Conservation (phyloP, 202 grass and related monocot species). For the Eragrostis tef region DNA sequence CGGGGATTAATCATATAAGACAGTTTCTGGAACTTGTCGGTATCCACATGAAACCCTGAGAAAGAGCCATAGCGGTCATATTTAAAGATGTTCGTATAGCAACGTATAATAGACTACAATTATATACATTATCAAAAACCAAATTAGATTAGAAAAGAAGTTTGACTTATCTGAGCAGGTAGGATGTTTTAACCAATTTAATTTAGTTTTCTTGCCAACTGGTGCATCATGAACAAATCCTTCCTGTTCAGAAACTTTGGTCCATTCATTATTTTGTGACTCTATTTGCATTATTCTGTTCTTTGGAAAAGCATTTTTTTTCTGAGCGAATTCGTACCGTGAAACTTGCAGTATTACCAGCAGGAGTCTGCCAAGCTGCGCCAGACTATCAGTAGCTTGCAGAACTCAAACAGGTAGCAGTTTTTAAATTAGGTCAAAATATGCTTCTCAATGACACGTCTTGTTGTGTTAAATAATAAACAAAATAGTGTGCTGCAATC, state of each 20-base stretch:
- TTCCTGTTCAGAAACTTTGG: background rate
- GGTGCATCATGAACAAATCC: background rate
- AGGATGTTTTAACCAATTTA: background rate
- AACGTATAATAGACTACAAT: background rate
- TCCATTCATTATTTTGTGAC: background rate
- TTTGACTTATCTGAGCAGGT: background rate
- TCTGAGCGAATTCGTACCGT: slow-evolving; percentile 11
- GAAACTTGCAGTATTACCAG: slow-evolving; percentile 74
- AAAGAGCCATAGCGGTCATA: background rate
- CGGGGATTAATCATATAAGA: background rate
- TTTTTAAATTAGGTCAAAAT: slow-evolving; percentile 9
- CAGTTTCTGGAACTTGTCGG: too few species aligned
- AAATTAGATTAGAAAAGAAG: background rate
- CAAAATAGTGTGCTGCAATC: background rate
- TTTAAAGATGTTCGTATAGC: background rate
- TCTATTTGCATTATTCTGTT: background rate
- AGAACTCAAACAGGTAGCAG: slow-evolving; percentile 77
- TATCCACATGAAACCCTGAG: background rate
- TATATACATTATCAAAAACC: background rate
- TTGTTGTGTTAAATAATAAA: background rate
- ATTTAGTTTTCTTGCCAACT: slow-evolving; percentile 21
- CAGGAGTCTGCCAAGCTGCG: slow-evolving; percentile 85
- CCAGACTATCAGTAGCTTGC: slow-evolving; percentile 61
- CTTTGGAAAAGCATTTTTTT: slow-evolving; percentile 8
- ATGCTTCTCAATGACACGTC: background rate